Percentiles rank a stretch among this genome's conserved stretches.
phyloP scores from a whole-genome alignment of 345 rosid species.

The Ceriops tagal region DNA sequence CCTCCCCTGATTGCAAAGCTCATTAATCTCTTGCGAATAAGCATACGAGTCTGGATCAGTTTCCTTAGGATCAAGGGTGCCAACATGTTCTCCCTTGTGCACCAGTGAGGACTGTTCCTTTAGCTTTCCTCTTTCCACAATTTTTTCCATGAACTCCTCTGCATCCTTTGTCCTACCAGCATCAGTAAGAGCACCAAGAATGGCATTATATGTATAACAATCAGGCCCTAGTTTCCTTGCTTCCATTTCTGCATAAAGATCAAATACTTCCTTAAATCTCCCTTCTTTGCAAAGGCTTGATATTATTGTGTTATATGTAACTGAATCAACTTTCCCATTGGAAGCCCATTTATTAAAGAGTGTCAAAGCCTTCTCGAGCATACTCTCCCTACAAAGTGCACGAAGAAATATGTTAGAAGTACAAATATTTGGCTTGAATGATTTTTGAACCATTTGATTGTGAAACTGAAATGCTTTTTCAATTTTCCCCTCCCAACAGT shows the following conservation, averaged over 20 bases:
- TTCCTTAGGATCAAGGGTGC: conserved; percentile 29
- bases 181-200: conserved; percentile 46
- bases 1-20: conserved; percentile 59
- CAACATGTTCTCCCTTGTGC: conserved; percentile 18
- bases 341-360: conserved; percentile 65
- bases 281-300: conserved; percentile 59
- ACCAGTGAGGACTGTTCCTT: conserved; percentile 29
- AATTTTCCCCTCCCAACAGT: conserved; percentile 57
- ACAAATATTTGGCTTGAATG: conserved; percentile 58
- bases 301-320: conserved; percentile 78
- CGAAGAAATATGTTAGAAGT: conserved; percentile 72
- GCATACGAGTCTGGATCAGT: conserved; percentile 36
- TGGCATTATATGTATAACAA: conserved; percentile 57
- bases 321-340: conserved; percentile 55
- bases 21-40: conserved; percentile 55
- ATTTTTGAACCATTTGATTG: conserved; percentile 62
- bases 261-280: conserved; percentile 71
- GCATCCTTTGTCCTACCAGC: conserved; percentile 55
- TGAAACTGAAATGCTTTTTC: conserved; percentile 84
- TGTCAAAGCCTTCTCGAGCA: conserved; percentile 77
- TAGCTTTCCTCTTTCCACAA: conserved; percentile 40
- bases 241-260: conserved; percentile 62
- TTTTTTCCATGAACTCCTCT: conserved; percentile 50
- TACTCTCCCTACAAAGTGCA: conserved; percentile 68
- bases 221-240: conserved; percentile 60